Base-by-base conservation (phyloP, 2,329 filamentous ascomycete species). In the Nannizzia gypsea region DNA sequence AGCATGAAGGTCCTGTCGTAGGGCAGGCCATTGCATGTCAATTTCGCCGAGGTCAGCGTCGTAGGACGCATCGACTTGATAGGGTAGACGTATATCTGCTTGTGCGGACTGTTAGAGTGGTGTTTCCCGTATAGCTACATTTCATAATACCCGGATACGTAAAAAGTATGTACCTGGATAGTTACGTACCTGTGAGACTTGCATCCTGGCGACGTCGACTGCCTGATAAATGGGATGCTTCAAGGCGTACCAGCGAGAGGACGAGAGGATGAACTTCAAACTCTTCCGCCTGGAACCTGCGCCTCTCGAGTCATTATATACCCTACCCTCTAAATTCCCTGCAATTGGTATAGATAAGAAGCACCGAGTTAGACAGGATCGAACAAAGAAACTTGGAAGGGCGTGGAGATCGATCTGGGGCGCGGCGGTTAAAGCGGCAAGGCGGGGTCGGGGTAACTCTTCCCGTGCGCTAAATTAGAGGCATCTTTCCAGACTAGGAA, bases 1-100 rank as follows among this genome's bases (percentile, higher is more conserved):
- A 90, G 79, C 82, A 90, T 88, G 72, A 88, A 90, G 36, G 78
- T 77, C 8, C 87, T 81, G 73, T 90, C 87, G 68, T 87, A 75
- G 44, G 76, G 74, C 65, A 89, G 77, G 13, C 87, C 86, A 63
- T 83, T 79, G n/a, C 77, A 76, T 3, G 80, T 81, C 54, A 89
- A 71, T n/a, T 72, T 71, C 2, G 84, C 78, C 0, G 73, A 71
- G 3, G 75, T 61, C 34, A 89, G 73, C 17, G 77, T 71, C 59
- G 86, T 80, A 57, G 81, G 82, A 38, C 83, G 81, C n/a, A 89
- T 78, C 6, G 80, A 85, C 69, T 90, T 90, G 73, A 90, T 84
- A 46, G 87, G 86, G 70, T 90, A 89, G 55, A 87, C 78, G 71
- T 85, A 88, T 38, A 90, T 77, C 81, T 85, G 31, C 44, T 34